Evolutionary conservation across 352 stramenopile species (phyloP), one percentile per base, ranked within the genome.

Genomic region (Globisporangium emineosum): DNA sequence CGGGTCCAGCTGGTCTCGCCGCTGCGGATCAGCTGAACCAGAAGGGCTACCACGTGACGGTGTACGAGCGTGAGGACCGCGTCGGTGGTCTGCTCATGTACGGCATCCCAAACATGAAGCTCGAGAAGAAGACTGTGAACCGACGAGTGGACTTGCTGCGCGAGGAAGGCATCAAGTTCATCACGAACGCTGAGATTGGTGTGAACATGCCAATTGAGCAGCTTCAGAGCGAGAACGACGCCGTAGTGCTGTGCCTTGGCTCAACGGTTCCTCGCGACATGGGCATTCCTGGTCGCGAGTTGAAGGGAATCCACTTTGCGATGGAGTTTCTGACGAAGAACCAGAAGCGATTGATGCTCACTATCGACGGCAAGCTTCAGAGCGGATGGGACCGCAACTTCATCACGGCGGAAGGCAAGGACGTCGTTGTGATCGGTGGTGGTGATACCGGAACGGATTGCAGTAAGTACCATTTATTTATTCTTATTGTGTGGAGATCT

Each of bases 61-160:
- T 99, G 1, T 99, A 98, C 75, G 97, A 99, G 75, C 88, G 96
- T n/a, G 92, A 97, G 54, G 96, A 99, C 86, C 87, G 91, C 52
- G 76, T 99, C 32, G 97, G 97, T 30, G 97, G 96, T 5, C 75
- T 99, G 45, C 80, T 99, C 55, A 99, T 98, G 92, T 99, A 99
- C 71, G 97, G 97, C 49, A 99, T 99, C 71, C 97, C 97, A 23
- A 99, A 99, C 81, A 99, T 99, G 95, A 99, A 99, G 80, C 78
- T 99, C 6, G 96, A 99, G 63, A 99, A 99, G 83, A 94, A 98
- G 67, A 98, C 88, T 19, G 96, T 99, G 9, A 87, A 97, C 67
- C 91, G 96, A 47, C 89, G 97, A 55, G 89, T 99, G 8, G 87
- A 99, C 71, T 72, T 99, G 32, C 82, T 99, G 19, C 80, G 75